Evolutionary conservation across 352 stramenopile genomes (phyloP).

Genomic region (Globisporangium echinulatum): DNA sequence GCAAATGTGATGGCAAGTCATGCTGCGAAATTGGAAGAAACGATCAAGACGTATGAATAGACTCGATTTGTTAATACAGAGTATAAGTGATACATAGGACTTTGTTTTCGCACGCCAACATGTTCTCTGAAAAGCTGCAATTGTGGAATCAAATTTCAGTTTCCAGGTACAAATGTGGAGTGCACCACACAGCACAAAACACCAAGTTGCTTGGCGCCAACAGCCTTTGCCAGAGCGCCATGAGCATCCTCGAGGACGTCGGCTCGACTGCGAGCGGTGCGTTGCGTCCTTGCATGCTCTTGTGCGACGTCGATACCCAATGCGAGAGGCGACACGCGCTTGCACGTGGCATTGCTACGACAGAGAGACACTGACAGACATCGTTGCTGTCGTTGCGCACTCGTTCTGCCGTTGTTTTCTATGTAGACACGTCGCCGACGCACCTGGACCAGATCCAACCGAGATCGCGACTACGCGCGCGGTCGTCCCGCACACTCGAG

Average conservation of each 20-base stretch:
- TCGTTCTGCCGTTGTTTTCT: too few species aligned
- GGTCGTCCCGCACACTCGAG: slow-evolving; percentile 14
- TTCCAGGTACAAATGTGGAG: neutral
- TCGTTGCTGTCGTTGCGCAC: too few species aligned
- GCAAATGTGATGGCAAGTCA: neutral
- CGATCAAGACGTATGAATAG: neutral
- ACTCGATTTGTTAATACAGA: neutral
- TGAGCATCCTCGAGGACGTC: slow-evolving; percentile 28
- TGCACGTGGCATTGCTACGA: neutral
- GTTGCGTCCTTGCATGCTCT: neutral
- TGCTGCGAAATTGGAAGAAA: neutral
- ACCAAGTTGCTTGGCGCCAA: too few species aligned
- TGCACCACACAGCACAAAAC: neutral
- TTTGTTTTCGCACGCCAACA: too few species aligned
- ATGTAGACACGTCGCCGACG: slow-evolving; percentile 15
- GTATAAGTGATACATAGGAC: neutral
- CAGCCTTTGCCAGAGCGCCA: neutral
- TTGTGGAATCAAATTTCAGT: neutral
- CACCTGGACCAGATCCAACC: slow-evolving; percentile 5
- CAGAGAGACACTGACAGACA: too few species aligned
- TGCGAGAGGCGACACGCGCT: neutral
- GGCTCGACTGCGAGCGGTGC: slow-evolving; percentile 20
- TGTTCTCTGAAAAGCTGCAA: neutral
- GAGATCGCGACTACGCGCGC: slow-evolving; percentile 15
- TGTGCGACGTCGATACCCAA: too few species aligned